Base-by-base conservation (phyloP, 495 filamentous ascomycete species). In the Penicillium subrubescens region DNA sequence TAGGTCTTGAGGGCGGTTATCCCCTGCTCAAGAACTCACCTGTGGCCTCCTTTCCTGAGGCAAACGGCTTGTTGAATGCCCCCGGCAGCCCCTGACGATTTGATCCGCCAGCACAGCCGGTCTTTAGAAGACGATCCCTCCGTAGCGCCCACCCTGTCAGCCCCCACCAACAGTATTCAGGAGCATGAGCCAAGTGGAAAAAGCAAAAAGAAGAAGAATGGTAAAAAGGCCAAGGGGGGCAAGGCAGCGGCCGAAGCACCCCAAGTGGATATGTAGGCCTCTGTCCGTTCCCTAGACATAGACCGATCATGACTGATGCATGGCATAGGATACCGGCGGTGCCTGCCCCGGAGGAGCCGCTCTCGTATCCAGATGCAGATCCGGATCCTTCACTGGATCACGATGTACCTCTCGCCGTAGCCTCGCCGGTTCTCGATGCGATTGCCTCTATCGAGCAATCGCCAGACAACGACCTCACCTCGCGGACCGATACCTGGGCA, bases 401-500 rank as follows among this genome's bases (percentile, higher is more conserved):
- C 56, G 59, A 77, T 70, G 53, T 61, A 35, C 67, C 59, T 46
- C 74, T 73, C 58, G 59, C 70, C 34, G 76, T 82, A 41, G 73
- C 74, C 21, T 81, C 80, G 10, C 82, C 82, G 12, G 74, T 77
- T 19, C 74, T 83, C 27, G 79, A 79, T 66, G 77, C 78, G 10
- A 69, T 84, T 8, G 73, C 68, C 27, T 75, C 77, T 39, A 62
- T 80, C 25, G 69, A 63, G 44, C 71, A 71, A 34, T 69, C 73
- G 27, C 63, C 65, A 15, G 77, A 76, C 15, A 72, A 75, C 52
- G 77, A 83, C 62, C 67, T 77, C 15, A 67, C 68, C 25, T 69
- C 69, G 25, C 73, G 78, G 39, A 82, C 81, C 8, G 78, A 79
- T 66, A 82, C 75, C 17, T 86, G 83, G 83, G 78, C 80, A 35